A percentile compares a stretch with the other conserved stretches of the same genome.
phyloP scores from a whole-genome alignment of 345 rosid species.

The Isatis tinctoria region DNA sequence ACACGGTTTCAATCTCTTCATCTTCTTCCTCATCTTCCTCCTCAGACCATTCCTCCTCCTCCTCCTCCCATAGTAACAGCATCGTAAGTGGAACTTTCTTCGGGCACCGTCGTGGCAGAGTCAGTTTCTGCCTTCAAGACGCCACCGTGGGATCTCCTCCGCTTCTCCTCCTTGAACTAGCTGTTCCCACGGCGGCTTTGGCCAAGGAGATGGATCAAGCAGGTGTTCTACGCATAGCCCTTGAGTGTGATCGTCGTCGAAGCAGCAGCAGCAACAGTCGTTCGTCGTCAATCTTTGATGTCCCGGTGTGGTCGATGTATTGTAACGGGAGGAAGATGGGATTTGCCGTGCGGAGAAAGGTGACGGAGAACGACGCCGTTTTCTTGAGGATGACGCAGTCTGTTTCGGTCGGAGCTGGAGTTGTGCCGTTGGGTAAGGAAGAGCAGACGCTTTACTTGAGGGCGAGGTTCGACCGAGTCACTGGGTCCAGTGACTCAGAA shows the following conservation, averaged over 20 bases:
- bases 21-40: constrained; percentile 22
- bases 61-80: constrained; percentile 22
- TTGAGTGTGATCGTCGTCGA: constrained; percentile 49
- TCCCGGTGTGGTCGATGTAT: constrained; percentile 78
- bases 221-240: constrained; percentile 65
- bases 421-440: constrained; percentile 41
- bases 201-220: constrained; percentile 75
- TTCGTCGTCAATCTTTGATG: constrained; percentile 41
- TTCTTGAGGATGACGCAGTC: constrained; percentile 71
- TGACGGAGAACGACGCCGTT: constrained; percentile 42
- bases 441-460: constrained; percentile 63
- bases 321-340: constrained; percentile 86
- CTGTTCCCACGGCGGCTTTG: constrained; percentile 68
- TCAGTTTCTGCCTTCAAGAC: constrained; percentile 81
- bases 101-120: constrained; percentile 75
- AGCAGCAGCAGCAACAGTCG: constrained; percentile 13
- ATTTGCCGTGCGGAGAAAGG: constrained; percentile 56
- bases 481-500: constrained; percentile 70
- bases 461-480: constrained; percentile 64
- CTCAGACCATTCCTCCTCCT: constrained; percentile 12
- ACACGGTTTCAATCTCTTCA: constrained; percentile 23
- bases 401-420: constrained; percentile 79
- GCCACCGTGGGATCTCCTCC: constrained; percentile 37
- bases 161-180: constrained; percentile 61
- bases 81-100: constrained; percentile 71